phyloP scores from a whole-genome alignment of 768 basidiomycete species.

The Boletus pseudopeckii region DNA sequence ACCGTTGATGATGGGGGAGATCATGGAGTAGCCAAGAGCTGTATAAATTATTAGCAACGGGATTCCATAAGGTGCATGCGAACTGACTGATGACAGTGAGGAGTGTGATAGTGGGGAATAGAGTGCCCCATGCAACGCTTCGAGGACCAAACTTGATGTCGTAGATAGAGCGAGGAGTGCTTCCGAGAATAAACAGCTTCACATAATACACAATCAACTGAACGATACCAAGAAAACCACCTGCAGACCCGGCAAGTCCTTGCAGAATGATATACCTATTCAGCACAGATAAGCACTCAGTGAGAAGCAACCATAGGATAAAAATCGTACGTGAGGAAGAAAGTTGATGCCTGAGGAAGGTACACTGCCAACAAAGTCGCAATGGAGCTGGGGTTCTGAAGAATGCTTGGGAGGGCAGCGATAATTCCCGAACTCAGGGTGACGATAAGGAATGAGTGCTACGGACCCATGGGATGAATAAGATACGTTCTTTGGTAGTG shows the following conservation, averaged over 20 bases:
- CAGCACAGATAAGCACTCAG: not conserved
- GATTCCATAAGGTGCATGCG: not conserved
- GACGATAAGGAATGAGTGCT: conserved; percentile 94
- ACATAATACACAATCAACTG: conserved; percentile 83
- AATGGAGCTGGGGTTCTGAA: conserved; percentile 64
- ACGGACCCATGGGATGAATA: conserved; percentile 4
- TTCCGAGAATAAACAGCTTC: conserved; percentile 82
- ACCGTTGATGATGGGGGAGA: conserved; percentile 92
- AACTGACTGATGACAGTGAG: conserved; percentile 76
- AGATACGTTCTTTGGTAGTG: not conserved
- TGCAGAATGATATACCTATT: conserved; percentile 72
- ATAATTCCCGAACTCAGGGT: conserved; percentile 83
- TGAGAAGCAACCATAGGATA: not conserved
- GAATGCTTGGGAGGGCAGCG: conserved; percentile 58
- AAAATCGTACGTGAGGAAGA: conserved; percentile 74
- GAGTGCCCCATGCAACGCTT: conserved; percentile 71
- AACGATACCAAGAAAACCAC: conserved; percentile 78
- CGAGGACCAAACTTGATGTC: conserved; percentile 74
- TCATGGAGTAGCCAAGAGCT: conserved; percentile 81
- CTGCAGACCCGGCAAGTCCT: conserved; percentile 74
- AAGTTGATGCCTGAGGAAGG: conserved; percentile 79
- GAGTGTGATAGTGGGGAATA: conserved; percentile 69
- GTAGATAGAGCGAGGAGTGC: conserved; percentile 83
- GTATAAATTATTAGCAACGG: conserved; percentile 1
- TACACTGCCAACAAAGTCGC: conserved; percentile 72